Base-by-base conservation (phyloP, 2,329 filamentous ascomycete genomes). In the Ceratocystis ficicola region DNA sequence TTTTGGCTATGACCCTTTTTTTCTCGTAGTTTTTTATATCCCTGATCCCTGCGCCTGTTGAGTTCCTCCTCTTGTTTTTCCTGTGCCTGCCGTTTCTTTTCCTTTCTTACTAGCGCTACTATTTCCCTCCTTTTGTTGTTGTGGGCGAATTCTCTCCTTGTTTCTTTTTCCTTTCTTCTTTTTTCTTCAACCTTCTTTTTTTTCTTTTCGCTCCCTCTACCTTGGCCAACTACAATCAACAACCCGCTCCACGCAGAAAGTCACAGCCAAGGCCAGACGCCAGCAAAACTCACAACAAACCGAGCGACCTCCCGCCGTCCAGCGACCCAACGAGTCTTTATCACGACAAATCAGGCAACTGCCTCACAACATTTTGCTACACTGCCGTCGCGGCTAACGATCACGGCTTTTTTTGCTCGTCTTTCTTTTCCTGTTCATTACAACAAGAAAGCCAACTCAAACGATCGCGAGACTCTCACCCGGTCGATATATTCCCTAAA, bases 91-190 rank as follows among this genome's bases (percentile, higher is more conserved):
- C n/a, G 20, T 44, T 44, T 62, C 44, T 62, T 62, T 46, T 62
- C 59, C 10, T 30, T 62, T 46, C 44, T 46, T 44, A 20, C 60
- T 32, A 36, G 30, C 28, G 28, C 28, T 59, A 25, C 36, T 62
- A 46, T 62, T 62, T 62, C 41, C 60, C 60, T 62, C 41, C 60
- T 62, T 62, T 62, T 62, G 60, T 46, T 46, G 20, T 62, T 62
- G 36, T 62, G n/a, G 8, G 44, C 60, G 22, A 44, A 44, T 46
- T 32, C 36, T 32, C 60, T 62, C 36, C 22, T 41, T 17, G 22
- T 28, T 17, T 48, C 46, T 48, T 20, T 48, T 62, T 36, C 12
- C 15, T 28, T 17, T 17, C 46, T 17, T 22, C n/a, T 62, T 25
- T 50, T n/a, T 22, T 50, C 28, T 32, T 32, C 30, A 32, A 32